Evolutionary conservation across 2,329 filamentous ascomycete genomes (phyloP).

Genomic region (Sporothrix brunneoviolacea): DNA sequence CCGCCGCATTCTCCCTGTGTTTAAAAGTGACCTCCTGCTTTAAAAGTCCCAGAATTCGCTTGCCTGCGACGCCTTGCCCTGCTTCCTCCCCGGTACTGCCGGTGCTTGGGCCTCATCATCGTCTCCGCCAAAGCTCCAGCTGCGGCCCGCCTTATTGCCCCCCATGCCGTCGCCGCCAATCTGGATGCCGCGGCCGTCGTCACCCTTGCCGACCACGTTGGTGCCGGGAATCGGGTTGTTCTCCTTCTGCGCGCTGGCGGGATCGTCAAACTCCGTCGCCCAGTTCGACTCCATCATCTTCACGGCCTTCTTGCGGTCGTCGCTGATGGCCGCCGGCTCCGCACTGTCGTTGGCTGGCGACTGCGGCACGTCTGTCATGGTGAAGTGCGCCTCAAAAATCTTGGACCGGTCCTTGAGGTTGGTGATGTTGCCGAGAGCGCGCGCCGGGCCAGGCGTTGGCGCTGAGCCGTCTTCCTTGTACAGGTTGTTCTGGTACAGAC

Average conservation of each 20-base stretch:
- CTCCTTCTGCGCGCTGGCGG: constrained; percentile 45
- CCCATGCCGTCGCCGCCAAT: constrained; percentile 63
- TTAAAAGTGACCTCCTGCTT: no score
- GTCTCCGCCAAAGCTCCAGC: constrained; percentile 54
- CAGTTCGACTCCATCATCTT: constrained; percentile 66
- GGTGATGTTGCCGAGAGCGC: constrained; percentile 58
- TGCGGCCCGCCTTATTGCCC: constrained; percentile 45
- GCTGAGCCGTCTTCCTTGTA: constrained; percentile 51
- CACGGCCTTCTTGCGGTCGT: constrained; percentile 61
- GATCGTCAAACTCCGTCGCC: constrained; percentile 40
- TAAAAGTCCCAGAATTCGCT: constrained; percentile 44
- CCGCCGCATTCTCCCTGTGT: no score
- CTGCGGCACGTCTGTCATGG: constrained; percentile 63
- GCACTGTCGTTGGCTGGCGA: constrained; percentile 25
- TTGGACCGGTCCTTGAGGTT: constrained; percentile 68
- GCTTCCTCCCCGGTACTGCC: constrained; percentile 34
- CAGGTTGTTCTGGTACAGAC: constrained; percentile 72
- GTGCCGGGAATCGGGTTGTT: constrained; percentile 35
- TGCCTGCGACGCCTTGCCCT: constrained; percentile 28
- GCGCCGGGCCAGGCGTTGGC: constrained; percentile 29
- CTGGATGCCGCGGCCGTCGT: constrained; percentile 32
- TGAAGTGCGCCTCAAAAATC: constrained; percentile 72
- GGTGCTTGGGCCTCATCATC: constrained; percentile 36
- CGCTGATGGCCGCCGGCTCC: constrained; percentile 39
- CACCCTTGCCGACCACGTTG: constrained; percentile 11